Conservation (phyloP, 495 filamentous ascomycete species). For the Xanthoparmelia taractica region DNA sequence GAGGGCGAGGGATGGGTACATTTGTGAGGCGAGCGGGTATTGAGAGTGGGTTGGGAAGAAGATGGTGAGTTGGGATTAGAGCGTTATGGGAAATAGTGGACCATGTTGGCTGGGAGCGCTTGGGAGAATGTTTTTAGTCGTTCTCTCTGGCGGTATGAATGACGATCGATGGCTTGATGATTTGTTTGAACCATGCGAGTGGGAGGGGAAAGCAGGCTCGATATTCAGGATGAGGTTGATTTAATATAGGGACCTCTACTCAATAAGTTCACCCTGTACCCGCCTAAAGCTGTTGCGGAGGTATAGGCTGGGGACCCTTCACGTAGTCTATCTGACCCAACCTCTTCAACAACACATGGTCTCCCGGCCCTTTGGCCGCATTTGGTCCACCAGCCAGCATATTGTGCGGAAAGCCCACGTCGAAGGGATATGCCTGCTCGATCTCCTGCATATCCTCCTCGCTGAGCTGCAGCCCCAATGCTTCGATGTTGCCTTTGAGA, state of each 20-base stretch:
- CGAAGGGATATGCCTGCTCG: slow-evolving; percentile 44
- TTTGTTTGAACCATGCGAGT: neutral
- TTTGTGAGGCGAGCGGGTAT: too few species aligned
- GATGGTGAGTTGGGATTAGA: neutral
- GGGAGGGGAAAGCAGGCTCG: too few species aligned
- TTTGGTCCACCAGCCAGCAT: slow-evolving; percentile 39
- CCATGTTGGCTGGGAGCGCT: neutral
- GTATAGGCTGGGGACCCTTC: slow-evolving; percentile 27
- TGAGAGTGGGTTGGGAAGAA: neutral
- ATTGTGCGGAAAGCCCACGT: slow-evolving; percentile 46
- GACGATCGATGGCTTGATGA: too few species aligned
- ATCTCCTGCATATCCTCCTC: slow-evolving; percentile 51
- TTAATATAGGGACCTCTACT: too few species aligned
- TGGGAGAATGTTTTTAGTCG: neutral
- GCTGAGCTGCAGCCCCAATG: slow-evolving; percentile 46
- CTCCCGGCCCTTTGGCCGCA: slow-evolving; percentile 34
- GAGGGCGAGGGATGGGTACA: too few species aligned
- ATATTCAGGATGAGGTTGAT: too few species aligned
- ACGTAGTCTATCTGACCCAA: slow-evolving; percentile 44
- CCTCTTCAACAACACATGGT: slow-evolving; percentile 37
- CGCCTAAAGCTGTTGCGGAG: neutral
- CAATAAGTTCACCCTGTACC: neutral
- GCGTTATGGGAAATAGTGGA: neutral
- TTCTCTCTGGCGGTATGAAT: neutral
- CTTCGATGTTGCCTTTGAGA: slow-evolving; percentile 55